phyloP scores from a whole-genome alignment of 306 rosid species.

The Rosa chinensis region DNA sequence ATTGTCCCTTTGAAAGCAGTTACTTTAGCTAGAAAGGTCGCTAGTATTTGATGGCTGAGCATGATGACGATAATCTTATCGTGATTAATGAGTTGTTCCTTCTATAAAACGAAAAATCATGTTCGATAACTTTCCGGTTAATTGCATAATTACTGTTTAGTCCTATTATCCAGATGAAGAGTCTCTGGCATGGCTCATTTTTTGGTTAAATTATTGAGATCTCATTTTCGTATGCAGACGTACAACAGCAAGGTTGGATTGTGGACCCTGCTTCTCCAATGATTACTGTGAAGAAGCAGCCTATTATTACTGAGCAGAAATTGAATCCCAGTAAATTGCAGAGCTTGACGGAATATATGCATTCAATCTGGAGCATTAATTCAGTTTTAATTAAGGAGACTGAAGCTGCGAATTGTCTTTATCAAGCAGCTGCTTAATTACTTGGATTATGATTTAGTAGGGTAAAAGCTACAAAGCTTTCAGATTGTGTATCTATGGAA shows the following conservation, averaged over 20 bases:
- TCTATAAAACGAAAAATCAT: background rate
- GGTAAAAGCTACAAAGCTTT: slow-evolving; percentile 1
- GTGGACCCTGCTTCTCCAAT: slow-evolving; percentile 70
- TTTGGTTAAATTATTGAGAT: background rate
- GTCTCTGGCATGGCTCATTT: background rate
- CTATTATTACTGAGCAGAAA: slow-evolving; percentile 68
- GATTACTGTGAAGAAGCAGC: slow-evolving; percentile 81
- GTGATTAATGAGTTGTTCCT: background rate
- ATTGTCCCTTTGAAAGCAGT: background rate
- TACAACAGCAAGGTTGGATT: slow-evolving; percentile 66
- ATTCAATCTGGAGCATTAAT: slow-evolving; percentile 83
- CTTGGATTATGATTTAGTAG: background rate
- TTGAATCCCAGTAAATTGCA: slow-evolving; percentile 79
- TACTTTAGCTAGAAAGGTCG: background rate
- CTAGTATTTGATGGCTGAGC: background rate
- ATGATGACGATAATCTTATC: background rate
- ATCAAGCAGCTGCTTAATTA: background rate
- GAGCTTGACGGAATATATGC: slow-evolving; percentile 84
- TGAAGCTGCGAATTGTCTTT: slow-evolving; percentile 21
- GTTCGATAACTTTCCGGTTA: background rate
- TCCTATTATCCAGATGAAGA: background rate
- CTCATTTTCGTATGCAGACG: slow-evolving; percentile 49
- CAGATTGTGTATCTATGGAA: background rate
- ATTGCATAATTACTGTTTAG: background rate
- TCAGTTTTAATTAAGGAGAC: slow-evolving; percentile 14